Percentiles rank a stretch among this genome's conserved stretches.
Evolutionary conservation across 2,329 filamentous ascomycete genomes (phyloP).

Genomic region (Cadophora sp.): DNA sequence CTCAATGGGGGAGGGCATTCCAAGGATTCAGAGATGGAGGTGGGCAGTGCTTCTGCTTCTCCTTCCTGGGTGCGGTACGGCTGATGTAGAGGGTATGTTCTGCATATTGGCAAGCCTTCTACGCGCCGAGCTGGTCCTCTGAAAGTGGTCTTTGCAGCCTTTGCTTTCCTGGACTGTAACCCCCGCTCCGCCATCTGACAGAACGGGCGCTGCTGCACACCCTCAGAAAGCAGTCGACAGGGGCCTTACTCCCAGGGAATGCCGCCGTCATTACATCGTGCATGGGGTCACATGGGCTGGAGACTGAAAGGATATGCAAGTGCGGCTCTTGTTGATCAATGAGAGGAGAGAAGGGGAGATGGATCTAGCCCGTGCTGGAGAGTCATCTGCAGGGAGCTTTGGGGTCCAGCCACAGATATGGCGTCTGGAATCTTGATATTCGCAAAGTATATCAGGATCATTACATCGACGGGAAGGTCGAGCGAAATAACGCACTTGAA

Average conservation of each 20-base stretch:
- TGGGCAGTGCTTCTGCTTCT: conserved; percentile 1
- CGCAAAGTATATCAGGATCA: background rate
- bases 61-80: conserved; percentile 1
- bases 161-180: background rate
- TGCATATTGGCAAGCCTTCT: conserved; percentile 26
- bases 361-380: conserved; percentile 1
- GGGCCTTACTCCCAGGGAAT: conserved; percentile 18
- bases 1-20: background rate
- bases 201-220: conserved; percentile 19
- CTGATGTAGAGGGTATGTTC: conserved; percentile 26
- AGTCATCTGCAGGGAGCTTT: background rate
- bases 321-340: conserved; percentile 27
- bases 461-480: background rate
- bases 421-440: background rate
- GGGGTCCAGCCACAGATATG: background rate
- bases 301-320: conserved; percentile 17
- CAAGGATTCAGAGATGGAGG: conserved; percentile 11
- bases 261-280: conserved; percentile 20
- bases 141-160: conserved; percentile 11
- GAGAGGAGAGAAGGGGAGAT: background rate
- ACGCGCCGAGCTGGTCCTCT: conserved; percentile 25
- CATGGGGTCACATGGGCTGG: conserved; percentile 26
- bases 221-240: conserved; percentile 14
- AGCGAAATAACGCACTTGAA: background rate
- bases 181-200: conserved; percentile 11